Percentiles rank a stretch among this genome's conserved stretches.
These are phyloP conservation scores for Golubevia pallescens DNA, from an alignment of 1,284 basidiomycete species.

Conservation along the genomic window DNA sequence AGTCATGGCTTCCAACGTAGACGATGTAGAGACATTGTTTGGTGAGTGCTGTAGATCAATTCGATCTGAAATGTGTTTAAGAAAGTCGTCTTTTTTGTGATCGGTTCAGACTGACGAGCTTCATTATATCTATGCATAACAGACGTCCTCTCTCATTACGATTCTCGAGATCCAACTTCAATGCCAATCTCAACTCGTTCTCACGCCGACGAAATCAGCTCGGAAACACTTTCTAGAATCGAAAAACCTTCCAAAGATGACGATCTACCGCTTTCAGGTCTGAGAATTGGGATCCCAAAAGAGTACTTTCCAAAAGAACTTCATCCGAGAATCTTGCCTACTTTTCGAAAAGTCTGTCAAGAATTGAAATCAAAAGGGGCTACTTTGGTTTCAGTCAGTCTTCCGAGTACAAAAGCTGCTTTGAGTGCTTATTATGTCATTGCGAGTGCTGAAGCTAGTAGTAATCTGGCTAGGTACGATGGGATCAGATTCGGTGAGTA, in stretches of 20 bases:
- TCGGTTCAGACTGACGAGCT: neutral
- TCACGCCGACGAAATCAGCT: neutral
- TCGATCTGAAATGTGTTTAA: neutral
- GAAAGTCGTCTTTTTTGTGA: neutral
- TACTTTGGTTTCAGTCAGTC: constrained; percentile 74
- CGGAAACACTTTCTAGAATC: neutral
- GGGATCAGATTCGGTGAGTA: constrained; percentile 74
- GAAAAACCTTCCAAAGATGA: neutral
- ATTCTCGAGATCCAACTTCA: constrained; percentile 81
- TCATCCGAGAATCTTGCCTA: constrained; percentile 67
- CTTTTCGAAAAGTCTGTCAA: constrained; percentile 69
- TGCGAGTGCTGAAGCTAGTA: constrained; percentile 90
- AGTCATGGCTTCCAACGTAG: constrained; percentile 72
- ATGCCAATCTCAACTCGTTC: constrained; percentile 41
- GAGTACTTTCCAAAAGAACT: constrained; percentile 84
- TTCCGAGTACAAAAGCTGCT: constrained; percentile 79
- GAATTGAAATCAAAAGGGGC: constrained; percentile 73
- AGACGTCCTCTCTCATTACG: constrained; percentile 75
- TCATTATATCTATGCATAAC: neutral
- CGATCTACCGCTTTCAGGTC: constrained; percentile 62
- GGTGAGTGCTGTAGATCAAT: constrained; percentile 67
- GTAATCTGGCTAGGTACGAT: constrained; percentile 88
- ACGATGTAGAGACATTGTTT: constrained; percentile 71
- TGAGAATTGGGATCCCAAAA: constrained; percentile 74
- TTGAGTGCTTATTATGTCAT: constrained; percentile 94